A percentile compares a stretch with the other conserved stretches of the same genome.
Evolutionary conservation across 768 basidiomycete species (phyloP).

Genomic region (Rhizopogon salebrosus): DNA sequence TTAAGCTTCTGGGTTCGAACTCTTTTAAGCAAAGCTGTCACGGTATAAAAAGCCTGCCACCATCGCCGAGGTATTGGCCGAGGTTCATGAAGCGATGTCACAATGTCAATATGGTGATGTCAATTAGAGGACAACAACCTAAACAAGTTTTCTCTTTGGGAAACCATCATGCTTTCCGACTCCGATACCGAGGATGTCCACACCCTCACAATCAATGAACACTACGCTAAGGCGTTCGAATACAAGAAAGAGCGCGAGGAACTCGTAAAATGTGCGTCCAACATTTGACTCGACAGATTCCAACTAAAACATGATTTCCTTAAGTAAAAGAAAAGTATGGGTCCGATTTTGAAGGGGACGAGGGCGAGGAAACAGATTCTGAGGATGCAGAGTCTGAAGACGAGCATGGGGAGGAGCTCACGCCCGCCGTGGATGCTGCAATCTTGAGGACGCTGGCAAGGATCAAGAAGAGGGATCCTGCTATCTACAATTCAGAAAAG

Average conservation of each 20-base stretch:
- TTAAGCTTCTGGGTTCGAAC: too few relatives aligned
- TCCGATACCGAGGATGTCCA: slow-evolving; percentile 38
- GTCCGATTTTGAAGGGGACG: slow-evolving; percentile 52
- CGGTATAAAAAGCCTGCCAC: too few relatives aligned
- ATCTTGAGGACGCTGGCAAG: slow-evolving; percentile 86
- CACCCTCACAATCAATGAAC: slow-evolving; percentile 64
- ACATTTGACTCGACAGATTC: not conserved
- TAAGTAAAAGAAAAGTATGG: slow-evolving; percentile 87
- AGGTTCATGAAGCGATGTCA: too few relatives aligned
- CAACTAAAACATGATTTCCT: not conserved
- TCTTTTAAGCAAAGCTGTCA: too few relatives aligned
- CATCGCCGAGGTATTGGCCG: too few relatives aligned
- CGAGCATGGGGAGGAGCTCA: slow-evolving; percentile 92
- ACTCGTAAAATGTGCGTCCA: slow-evolving; percentile 61
- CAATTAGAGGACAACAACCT: too few relatives aligned
- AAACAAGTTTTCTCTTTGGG: too few relatives aligned
- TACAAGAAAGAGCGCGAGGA: slow-evolving; percentile 84
- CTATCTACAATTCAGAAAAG: slow-evolving; percentile 69
- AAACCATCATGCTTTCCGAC: slow-evolving; percentile 42
- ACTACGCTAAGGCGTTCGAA: slow-evolving; percentile 79
- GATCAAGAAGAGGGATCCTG: slow-evolving; percentile 78
- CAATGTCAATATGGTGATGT: too few relatives aligned
- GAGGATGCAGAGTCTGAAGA: slow-evolving; percentile 85
- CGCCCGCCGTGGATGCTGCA: slow-evolving; percentile 89
- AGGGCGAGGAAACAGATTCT: slow-evolving; percentile 54